Conservation (phyloP, 805 yeast genomes). For the Sungouiella blattae region DNA sequence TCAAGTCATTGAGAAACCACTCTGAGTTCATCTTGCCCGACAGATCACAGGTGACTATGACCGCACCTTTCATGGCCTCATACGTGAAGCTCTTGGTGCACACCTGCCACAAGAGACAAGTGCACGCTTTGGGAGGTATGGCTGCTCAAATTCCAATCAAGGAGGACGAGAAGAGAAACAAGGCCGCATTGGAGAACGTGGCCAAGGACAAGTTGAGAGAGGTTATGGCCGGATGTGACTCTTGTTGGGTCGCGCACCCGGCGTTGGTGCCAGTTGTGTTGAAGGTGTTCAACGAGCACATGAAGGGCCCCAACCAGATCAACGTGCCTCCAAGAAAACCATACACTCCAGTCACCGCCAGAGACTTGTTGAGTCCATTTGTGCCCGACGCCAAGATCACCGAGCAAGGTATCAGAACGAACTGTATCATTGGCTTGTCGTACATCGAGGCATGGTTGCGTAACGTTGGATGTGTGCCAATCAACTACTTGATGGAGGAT, state of each 20-base stretch:
- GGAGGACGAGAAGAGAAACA: constrained; percentile 60
- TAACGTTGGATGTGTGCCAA: constrained; percentile 82
- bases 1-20: constrained; percentile 17
- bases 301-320: constrained; percentile 83
- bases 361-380: constrained; percentile 59
- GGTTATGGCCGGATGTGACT: constrained; percentile 77
- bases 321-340: constrained; percentile 46
- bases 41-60: constrained; percentile 76
- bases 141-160: constrained; percentile 85
- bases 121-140: constrained; percentile 90
- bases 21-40: constrained; percentile 70
- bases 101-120: constrained; percentile 73
- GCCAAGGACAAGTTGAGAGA: constrained; percentile 74
- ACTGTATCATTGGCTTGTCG: constrained; percentile 70
- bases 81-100: constrained; percentile 71
- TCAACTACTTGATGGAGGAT: constrained; percentile 82
- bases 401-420: constrained; percentile 65
- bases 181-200: constrained; percentile 67
- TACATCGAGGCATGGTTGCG: constrained; percentile 86
- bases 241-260: constrained; percentile 89
- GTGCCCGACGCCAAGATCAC: constrained; percentile 65
- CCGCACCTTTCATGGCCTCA: constrained; percentile 75
- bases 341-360: constrained; percentile 54
- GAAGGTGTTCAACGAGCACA: constrained; percentile 66
- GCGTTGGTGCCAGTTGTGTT: constrained; percentile 73